Conservation (phyloP, 179 eudicot species). For the Corrigiola litoralis region DNA sequence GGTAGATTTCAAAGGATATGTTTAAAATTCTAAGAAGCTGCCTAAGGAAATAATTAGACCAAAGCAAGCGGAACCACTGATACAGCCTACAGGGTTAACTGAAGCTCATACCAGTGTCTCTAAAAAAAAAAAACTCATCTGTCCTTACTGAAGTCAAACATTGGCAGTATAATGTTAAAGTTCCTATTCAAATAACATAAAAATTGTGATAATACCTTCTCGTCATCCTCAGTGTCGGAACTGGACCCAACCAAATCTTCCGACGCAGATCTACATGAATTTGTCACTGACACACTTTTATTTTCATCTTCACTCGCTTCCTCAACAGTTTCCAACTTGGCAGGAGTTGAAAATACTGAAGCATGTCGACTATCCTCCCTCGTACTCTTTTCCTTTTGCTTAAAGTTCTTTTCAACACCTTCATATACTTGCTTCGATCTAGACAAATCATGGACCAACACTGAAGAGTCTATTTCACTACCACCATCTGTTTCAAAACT, state of each 20-base stretch:
- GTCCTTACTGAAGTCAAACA: background rate
- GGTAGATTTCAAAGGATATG: background rate
- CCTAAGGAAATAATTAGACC: background rate
- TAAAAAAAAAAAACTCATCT: too few species aligned
- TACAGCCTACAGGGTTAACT: background rate
- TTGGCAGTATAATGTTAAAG: background rate
- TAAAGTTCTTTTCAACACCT: conserved; percentile 47
- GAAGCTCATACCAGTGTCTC: background rate
- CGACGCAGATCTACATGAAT: conserved; percentile 36
- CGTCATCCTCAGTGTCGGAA: conserved; percentile 17
- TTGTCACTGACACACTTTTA: conserved; percentile 31
- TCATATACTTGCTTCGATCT: conserved; percentile 44
- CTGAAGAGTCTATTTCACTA: conserved; percentile 33
- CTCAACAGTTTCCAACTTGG: conserved; percentile 53
- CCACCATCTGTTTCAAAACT: conserved; percentile 51
- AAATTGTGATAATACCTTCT: conserved; percentile 17
- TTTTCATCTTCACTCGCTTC: conserved; percentile 63
- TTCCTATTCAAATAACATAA: background rate
- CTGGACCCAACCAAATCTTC: conserved; percentile 24
- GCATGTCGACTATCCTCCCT: conserved; percentile 42
- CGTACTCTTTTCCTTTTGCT: conserved; percentile 45
- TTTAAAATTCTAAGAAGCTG: background rate
- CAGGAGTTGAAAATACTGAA: conserved; percentile 14
- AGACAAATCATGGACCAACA: conserved; percentile 31
- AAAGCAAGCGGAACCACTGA: background rate